Conservation (phyloP, 768 basidiomycete species). For the Tricholoma matsutake region DNA sequence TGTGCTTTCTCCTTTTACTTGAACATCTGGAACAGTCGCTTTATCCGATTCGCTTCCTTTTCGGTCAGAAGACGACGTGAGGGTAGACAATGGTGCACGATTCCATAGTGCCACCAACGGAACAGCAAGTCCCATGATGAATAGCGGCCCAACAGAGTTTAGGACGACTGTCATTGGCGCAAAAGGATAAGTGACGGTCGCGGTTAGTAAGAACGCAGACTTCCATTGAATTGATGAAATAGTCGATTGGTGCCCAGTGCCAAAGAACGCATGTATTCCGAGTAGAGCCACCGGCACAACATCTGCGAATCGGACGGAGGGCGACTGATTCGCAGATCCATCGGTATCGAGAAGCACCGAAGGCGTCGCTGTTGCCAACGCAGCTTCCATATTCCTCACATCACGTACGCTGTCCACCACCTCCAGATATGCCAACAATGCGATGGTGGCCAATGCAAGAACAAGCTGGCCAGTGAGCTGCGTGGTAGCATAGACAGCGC, state of each 20-base stretch:
- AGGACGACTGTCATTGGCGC: conserved; percentile 70
- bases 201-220: conserved; percentile 78
- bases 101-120: conserved; percentile 86
- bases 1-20: conserved; percentile 38
- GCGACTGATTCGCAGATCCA: conserved; percentile 25
- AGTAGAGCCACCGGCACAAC: conserved; percentile 73
- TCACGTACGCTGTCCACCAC: conserved; percentile 81
- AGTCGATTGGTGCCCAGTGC: conserved; percentile 90
- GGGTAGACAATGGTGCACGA: conserved; percentile 51
- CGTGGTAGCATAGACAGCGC: conserved; percentile 57
- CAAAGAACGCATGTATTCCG: conserved; percentile 74
- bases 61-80: not conserved
- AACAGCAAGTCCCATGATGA: conserved; percentile 60
- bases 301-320: conserved; percentile 58
- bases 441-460: conserved; percentile 59
- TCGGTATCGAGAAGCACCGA: conserved; percentile 38
- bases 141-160: conserved; percentile 75
- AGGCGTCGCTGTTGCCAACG: conserved; percentile 47
- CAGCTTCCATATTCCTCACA: conserved; percentile 48
- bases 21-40: conserved; percentile 23
- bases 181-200: conserved; percentile 65
- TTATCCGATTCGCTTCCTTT: conserved; percentile 1
- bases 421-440: conserved; percentile 76
- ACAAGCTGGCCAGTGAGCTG: conserved; percentile 85
- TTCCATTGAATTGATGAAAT: conserved; percentile 96